Percentiles rank a stretch among this genome's conserved stretches.
Conservation (phyloP, 805 yeast species). For the Yarrowia divulgata region DNA sequence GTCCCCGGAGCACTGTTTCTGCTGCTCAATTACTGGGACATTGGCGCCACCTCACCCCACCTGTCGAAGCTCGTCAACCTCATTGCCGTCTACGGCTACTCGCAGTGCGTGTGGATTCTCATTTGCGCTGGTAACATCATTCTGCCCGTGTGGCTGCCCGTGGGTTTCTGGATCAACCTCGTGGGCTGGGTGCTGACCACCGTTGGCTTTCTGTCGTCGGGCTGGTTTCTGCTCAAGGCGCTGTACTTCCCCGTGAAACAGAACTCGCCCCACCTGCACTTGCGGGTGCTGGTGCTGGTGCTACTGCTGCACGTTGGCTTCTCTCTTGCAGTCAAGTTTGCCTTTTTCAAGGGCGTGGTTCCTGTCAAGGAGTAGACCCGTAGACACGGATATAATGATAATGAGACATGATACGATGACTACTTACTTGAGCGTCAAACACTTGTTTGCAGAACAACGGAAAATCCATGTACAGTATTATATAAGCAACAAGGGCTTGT, state of each 20-base stretch:
- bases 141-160: conserved; percentile 57
- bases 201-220: conserved; percentile 67
- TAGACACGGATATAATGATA: conserved; percentile 3
- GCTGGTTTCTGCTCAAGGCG: conserved; percentile 53
- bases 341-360: conserved; percentile 60
- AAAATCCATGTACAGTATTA: too few relatives aligned
- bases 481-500: too few relatives aligned
- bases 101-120: conserved; percentile 86
- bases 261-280: conserved; percentile 32
- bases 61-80: conserved; percentile 58
- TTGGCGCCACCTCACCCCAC: conserved; percentile 57
- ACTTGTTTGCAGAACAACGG: too few relatives aligned
- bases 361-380: conserved; percentile 36
- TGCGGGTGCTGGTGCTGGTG: conserved; percentile 51
- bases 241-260: conserved; percentile 34
- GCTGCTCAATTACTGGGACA: conserved; percentile 61
- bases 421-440: too few relatives aligned
- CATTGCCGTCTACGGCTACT: conserved; percentile 82
- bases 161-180: conserved; percentile 49
- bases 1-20: conserved; percentile 67
- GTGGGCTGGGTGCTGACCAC: conserved; percentile 71
- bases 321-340: conserved; percentile 68
- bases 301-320: conserved; percentile 62
- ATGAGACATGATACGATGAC: conserved; percentile 23
- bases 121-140: conserved; percentile 68